Base-by-base conservation (phyloP, 2,329 filamentous ascomycete genomes). In the Hymenoscyphus infarciens region DNA sequence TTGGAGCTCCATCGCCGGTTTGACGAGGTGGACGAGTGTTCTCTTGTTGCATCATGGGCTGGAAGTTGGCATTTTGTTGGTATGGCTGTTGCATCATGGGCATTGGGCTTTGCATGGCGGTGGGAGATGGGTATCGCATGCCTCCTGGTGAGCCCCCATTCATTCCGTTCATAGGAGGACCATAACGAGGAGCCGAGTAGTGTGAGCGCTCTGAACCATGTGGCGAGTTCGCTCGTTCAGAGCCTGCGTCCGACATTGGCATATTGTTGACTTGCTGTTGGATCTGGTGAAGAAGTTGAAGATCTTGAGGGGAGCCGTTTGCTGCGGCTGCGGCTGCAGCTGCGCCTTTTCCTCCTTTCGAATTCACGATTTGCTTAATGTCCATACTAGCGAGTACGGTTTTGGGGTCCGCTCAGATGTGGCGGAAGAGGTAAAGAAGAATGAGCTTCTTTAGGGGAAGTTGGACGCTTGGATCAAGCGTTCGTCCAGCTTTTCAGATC, bases 291-390 rank as follows among this genome's bases (percentile, higher is more conserved):
- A 74, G 66, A 56, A 74, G 65, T 52, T 74, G 72, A n/a, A 74
- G 57, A 56, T 75, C 73, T 60, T 71, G 72, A 55, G 65, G 66
- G 19, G 67, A 56, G 22, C 66, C 69, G 57, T 69, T 71, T 56
- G 66, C 67, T 55, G 63, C 66, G 27, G 69, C 69, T 19, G 66
- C 69, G 3, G 70, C 70, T 29, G 70, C 72, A 13, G 69, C 72
- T 19, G 67, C 70, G n/a, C 64, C 70, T 67, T 70, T 70, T 52
- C 56, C 64, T n/a, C 70, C 72, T 64, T 75, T 75, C 6, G 72
- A 69, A 64, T 75, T 74, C 39, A 75, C 73, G 35, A 75, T 75
- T 58, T 74, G 70, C 59, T 74, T 74, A 64, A 75, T 74, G 55
- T 75, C 74, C 74, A 75, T 75, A 39, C 57, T 67, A 61, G 55